phyloP scores from a whole-genome alignment of 352 stramenopile species.

The Phytophthora idaei region DNA sequence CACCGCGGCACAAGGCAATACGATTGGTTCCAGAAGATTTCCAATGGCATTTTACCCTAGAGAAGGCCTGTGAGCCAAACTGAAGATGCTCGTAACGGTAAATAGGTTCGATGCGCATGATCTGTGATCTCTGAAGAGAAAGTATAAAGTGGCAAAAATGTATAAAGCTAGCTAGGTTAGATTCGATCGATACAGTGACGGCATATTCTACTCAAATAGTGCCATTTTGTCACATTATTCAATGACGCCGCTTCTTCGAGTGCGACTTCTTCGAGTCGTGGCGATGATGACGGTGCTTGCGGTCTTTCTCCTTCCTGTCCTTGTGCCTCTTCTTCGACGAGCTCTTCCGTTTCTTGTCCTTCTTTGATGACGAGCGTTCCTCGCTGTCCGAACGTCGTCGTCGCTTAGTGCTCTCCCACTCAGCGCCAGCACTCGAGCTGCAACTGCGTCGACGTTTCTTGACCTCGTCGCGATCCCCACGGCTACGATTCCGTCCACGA shows the following conservation, averaged over 20 bases:
- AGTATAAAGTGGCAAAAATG: slow-evolving; percentile 9
- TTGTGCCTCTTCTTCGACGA: slow-evolving; percentile 49
- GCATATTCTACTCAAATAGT: slow-evolving; percentile 9
- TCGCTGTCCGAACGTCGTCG: slow-evolving; percentile 23
- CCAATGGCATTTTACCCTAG: slow-evolving; percentile 79
- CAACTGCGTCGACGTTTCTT: slow-evolving; percentile 29
- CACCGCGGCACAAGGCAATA: slow-evolving; percentile 85
- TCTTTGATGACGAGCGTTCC: slow-evolving; percentile 34
- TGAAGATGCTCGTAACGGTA: too few relatives aligned
- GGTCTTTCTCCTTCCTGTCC: slow-evolving; percentile 54
- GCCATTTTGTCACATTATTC: slow-evolving; percentile 9
- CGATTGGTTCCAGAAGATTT: slow-evolving; percentile 88
- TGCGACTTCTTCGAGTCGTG: slow-evolving; percentile 30
- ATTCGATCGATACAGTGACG: slow-evolving; percentile 9
- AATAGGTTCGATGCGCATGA: too few relatives aligned
- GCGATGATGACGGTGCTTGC: slow-evolving; percentile 40
- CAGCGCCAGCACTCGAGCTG: slow-evolving; percentile 27
- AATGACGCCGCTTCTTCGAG: slow-evolving; percentile 34
- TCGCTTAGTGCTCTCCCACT: slow-evolving; percentile 17
- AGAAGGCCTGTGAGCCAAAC: not conserved
- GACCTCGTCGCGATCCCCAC: slow-evolving; percentile 1
- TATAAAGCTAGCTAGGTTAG: slow-evolving; percentile 16
- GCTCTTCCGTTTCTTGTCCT: slow-evolving; percentile 39
- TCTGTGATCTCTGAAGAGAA: not conserved
- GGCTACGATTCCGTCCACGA: slow-evolving; percentile 11